Conservation (phyloP, 2,329 filamentous ascomycete genomes). For the Chrysoporthe cubensis region DNA sequence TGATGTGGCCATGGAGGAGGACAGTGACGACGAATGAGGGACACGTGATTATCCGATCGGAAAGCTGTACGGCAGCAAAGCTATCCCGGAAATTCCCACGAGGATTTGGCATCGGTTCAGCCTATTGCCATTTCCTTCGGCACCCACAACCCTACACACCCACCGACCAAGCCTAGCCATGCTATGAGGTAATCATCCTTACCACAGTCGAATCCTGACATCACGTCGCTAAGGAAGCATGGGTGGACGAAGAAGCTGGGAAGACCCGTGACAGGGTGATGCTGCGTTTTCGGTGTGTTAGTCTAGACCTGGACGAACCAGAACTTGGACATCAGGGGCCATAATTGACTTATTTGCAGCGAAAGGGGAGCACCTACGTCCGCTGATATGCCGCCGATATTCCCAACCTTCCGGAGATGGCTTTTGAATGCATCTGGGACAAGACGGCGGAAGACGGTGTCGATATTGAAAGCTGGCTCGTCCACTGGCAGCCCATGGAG, state of each 20-base stretch:
- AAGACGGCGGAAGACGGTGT: conserved; percentile 71
- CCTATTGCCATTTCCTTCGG: conserved; percentile 67
- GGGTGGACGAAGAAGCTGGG: conserved; percentile 93
- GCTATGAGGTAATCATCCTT: conserved; percentile 76
- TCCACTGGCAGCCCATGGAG: conserved; percentile 61
- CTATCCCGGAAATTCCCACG: background rate
- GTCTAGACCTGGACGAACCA: conserved; percentile 38
- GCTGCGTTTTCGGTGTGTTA: conserved; percentile 58
- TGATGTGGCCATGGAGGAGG: conserved; percentile 70
- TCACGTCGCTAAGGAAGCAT: conserved; percentile 82
- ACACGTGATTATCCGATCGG: conserved; percentile 13
- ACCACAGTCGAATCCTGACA: conserved; percentile 67
- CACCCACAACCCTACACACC: conserved; percentile 77
- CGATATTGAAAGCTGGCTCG: conserved; percentile 63
- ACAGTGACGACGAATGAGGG: conserved; percentile 69
- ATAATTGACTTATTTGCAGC: conserved; percentile 38
- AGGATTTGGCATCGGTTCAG: conserved; percentile 32
- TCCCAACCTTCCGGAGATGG: conserved; percentile 62
- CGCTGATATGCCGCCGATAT: conserved; percentile 75
- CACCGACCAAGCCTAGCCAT: conserved; percentile 88
- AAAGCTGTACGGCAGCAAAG: conserved; percentile 10
- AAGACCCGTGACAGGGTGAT: conserved; percentile 79
- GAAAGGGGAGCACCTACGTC: conserved; percentile 62
- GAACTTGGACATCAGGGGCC: conserved; percentile 21
- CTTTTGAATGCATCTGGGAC: conserved; percentile 69